phyloP scores from a whole-genome alignment of 345 rosid species.

The Sonneratia alba region DNA sequence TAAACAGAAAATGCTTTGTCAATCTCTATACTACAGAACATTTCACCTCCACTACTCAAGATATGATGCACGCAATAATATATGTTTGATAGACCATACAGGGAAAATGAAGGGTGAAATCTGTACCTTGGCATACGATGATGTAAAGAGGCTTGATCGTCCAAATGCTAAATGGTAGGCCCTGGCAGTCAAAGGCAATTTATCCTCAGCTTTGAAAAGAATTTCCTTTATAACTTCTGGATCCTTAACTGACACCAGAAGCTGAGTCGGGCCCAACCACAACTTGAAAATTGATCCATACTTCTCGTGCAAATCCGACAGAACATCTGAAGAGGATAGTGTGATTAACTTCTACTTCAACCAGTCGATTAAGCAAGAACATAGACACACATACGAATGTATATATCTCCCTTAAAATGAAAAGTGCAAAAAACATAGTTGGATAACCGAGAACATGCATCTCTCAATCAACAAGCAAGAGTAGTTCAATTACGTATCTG shows the following conservation, averaged over 20 bases:
- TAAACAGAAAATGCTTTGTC: neutral
- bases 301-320: conserved; percentile 32
- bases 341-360: neutral
- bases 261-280: conserved; percentile 63
- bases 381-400: neutral
- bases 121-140: conserved; percentile 40
- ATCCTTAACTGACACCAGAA: conserved; percentile 51
- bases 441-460: neutral
- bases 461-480: neutral
- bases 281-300: conserved; percentile 55
- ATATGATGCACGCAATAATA: neutral
- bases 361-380: neutral
- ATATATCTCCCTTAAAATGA: neutral
- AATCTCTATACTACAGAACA: neutral
- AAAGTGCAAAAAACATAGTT: neutral
- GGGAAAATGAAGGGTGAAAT: neutral
- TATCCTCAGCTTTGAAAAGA: conserved; percentile 55
- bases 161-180: conserved; percentile 55
- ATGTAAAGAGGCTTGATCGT: conserved; percentile 38
- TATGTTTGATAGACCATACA: neutral
- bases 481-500: neutral
- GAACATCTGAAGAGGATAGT: conserved; percentile 22
- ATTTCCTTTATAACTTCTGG: conserved; percentile 40
- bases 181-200: conserved; percentile 39
- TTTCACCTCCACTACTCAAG: neutral